Evolutionary conservation across 2,329 filamentous ascomycete genomes (phyloP).

Genomic region (Coniella vitis): DNA sequence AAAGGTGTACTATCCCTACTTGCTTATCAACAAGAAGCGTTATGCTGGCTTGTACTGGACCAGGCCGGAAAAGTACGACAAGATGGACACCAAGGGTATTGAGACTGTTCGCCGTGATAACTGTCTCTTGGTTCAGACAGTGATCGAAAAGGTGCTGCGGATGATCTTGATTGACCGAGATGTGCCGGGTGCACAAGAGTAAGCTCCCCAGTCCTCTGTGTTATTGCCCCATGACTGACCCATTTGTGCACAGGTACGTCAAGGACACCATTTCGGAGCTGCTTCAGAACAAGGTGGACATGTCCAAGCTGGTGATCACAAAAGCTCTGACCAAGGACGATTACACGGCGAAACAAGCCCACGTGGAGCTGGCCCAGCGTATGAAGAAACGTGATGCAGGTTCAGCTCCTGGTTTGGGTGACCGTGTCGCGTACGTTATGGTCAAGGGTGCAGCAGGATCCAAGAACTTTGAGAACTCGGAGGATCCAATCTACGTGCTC

Average conservation of each 20-base stretch:
- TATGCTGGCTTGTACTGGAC: conserved; percentile 99
- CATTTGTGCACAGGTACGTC: conserved; percentile 61
- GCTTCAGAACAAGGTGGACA: conserved; percentile 94
- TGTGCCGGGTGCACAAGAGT: conserved; percentile 87
- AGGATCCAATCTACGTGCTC: conserved; percentile 93
- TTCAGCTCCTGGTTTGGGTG: conserved; percentile 84
- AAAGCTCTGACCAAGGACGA: conserved; percentile 89
- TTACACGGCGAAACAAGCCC: conserved; percentile 89
- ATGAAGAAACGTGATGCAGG: conserved; percentile 97
- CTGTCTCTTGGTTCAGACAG: conserved; percentile 88
- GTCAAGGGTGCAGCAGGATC: conserved; percentile 81
- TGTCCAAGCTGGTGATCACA: conserved; percentile 98
- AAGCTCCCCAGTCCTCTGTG: conserved; percentile 34
- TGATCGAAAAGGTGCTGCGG: conserved; percentile 91
- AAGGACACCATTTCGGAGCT: conserved; percentile 93
- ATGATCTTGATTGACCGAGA: conserved; percentile 96
- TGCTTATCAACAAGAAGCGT: conserved; percentile 99
- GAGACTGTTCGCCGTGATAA: conserved; percentile 97
- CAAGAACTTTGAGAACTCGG: conserved; percentile 95
- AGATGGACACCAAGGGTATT: conserved; percentile 99
- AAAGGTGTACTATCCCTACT: conserved; percentile 96
- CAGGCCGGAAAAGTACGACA: conserved; percentile 88
- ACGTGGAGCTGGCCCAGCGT: conserved; percentile 88
- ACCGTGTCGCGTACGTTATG: conserved; percentile 98
- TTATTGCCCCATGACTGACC: conserved; percentile 20